Conservation (phyloP, 305 asterid genomes). For the Withania somnifera region DNA sequence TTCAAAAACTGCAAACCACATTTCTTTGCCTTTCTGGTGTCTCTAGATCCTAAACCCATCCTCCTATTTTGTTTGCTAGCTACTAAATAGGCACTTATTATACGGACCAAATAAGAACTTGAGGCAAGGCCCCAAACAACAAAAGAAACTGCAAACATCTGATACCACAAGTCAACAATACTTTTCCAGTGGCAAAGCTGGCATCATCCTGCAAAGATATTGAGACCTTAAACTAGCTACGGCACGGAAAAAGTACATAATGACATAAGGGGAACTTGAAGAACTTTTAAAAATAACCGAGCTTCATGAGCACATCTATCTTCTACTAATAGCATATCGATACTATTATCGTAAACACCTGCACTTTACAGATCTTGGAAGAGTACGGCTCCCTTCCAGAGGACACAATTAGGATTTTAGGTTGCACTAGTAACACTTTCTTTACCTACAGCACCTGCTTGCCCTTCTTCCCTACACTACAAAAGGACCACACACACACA, state of each 20-base stretch:
- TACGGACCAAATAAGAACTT: neutral
- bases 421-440: neutral
- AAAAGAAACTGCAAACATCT: neutral
- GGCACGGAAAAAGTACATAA: neutral
- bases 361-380: neutral
- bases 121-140: neutral
- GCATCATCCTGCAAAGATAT: neutral
- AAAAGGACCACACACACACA: too few relatives aligned
- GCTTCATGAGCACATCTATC: neutral
- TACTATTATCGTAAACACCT: neutral
- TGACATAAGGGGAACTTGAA: neutral
- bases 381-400: neutral
- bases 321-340: neutral
- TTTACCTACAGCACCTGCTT: neutral
- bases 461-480: neutral
- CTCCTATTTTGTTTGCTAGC: neutral
- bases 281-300: neutral
- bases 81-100: neutral
- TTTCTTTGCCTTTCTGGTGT: neutral
- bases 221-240: neutral
- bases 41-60: neutral
- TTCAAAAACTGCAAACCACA: neutral
- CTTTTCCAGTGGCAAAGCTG: neutral
- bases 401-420: neutral
- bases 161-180: neutral